Conservation (phyloP, 2,329 filamentous ascomycete species). For the Pyrenophora teres region DNA sequence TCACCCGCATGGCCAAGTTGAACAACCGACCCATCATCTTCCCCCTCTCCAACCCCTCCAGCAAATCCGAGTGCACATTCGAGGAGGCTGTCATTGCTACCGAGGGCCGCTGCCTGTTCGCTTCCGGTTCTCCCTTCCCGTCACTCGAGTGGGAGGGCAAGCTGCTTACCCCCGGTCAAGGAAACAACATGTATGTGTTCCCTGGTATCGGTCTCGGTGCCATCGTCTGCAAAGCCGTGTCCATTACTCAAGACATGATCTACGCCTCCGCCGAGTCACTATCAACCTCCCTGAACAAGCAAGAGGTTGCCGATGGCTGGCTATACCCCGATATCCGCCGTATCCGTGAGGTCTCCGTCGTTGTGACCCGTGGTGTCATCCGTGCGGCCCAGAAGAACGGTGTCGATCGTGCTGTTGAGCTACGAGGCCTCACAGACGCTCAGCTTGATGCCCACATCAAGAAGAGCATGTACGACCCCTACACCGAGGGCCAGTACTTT, state of each 20-base stretch:
- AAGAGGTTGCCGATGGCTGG: constrained; percentile 81
- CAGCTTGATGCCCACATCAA: constrained; percentile 71
- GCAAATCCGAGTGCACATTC: constrained; percentile 97
- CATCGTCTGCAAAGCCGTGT: constrained; percentile 85
- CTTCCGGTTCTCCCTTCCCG: constrained; percentile 90
- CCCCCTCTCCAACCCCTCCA: constrained; percentile 93
- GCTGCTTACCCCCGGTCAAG: constrained; percentile 59
- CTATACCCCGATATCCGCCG: constrained; percentile 91
- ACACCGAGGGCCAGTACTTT: constrained; percentile 51
- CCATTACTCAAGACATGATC: constrained; percentile 93
- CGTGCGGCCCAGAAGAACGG: constrained; percentile 84
- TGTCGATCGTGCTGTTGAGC: constrained; percentile 58
- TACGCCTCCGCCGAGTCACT: constrained; percentile 89
- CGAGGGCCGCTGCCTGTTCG: constrained; percentile 88
- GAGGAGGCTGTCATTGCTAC: constrained; percentile 92
- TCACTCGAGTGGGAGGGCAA: constrained; percentile 59
- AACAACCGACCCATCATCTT: constrained; percentile 79
- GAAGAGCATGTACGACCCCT: constrained; percentile 58
- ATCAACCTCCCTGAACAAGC: constrained; percentile 74
- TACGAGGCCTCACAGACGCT: constrained; percentile 69
- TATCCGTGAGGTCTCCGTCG: constrained; percentile 85
- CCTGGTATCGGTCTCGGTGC: constrained; percentile 92
- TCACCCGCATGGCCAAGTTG: constrained; percentile 63
- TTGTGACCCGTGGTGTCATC: constrained; percentile 90
- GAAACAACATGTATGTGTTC: constrained; percentile 94